phyloP scores from a whole-genome alignment of 176 grass and related monocot species.

The Hordeum vulgare region DNA sequence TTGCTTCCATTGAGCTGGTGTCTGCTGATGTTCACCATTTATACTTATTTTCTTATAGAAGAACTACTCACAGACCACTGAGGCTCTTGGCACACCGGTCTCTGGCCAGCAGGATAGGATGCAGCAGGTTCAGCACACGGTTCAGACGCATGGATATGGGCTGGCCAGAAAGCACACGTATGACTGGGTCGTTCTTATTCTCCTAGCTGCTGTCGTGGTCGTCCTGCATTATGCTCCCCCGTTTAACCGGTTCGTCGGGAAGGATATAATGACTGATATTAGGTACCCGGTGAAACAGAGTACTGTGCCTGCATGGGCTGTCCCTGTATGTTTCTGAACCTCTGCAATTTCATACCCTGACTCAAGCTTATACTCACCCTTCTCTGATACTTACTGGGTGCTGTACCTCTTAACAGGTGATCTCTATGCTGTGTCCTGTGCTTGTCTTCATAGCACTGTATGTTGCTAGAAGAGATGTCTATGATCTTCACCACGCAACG shows the following conservation, averaged over 20 bases:
- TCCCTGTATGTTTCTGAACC: constrained; percentile 56
- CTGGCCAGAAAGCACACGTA: constrained; percentile 49
- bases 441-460: constrained; percentile 48
- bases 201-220: constrained; percentile 42
- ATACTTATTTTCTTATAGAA: not conserved
- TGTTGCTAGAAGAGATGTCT: constrained; percentile 52
- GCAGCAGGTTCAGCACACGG: constrained; percentile 38
- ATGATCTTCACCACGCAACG: constrained; percentile 75
- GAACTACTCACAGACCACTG: not conserved
- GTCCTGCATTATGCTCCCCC: constrained; percentile 38
- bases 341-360: not conserved
- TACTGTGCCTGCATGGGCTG: constrained; percentile 59
- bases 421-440: constrained; percentile 49
- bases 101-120: constrained; percentile 25
- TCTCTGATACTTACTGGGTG: not conserved
- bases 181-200: constrained; percentile 65
- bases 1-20: not conserved
- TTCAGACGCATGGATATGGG: constrained; percentile 53
- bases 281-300: constrained; percentile 64
- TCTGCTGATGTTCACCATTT: not conserved
- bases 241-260: constrained; percentile 63
- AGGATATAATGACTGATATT: constrained; percentile 60
- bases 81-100: not conserved
- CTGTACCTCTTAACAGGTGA: constrained; percentile 37
- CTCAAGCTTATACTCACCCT: not conserved